phyloP scores from a whole-genome alignment of 208 protist genomes.

The Leishmania braziliensis region DNA sequence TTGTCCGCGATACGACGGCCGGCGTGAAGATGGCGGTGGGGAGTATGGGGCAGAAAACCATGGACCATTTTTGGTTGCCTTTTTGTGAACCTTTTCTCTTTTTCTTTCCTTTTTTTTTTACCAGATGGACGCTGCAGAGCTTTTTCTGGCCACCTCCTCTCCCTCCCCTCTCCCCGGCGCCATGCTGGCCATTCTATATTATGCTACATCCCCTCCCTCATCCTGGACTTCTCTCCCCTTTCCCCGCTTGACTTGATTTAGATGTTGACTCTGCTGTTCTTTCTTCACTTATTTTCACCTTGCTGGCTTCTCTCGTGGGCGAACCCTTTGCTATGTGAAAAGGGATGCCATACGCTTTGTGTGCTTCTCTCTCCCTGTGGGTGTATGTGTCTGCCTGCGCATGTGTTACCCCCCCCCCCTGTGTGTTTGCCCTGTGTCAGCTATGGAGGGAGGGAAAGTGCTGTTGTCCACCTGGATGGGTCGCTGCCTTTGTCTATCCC shows the following conservation, averaged over 20 bases:
- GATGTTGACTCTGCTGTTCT: background rate
- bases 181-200: background rate
- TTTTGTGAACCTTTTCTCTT: conserved; percentile 2
- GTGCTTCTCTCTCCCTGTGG: background rate
- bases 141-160: background rate
- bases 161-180: background rate
- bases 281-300: background rate
- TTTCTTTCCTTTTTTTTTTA: background rate
- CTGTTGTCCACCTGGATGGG: background rate
- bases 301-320: background rate
- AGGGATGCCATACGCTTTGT: background rate
- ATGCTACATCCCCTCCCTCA: background rate
- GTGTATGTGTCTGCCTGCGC: background rate
- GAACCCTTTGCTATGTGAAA: background rate
- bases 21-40: background rate
- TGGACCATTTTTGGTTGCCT: background rate
- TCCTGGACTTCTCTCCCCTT: background rate
- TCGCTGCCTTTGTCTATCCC: no score
- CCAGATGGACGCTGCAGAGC: background rate
- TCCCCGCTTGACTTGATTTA: background rate
- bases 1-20: background rate
- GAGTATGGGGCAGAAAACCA: background rate
- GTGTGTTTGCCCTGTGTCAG: background rate
- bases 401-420: background rate
- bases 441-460: background rate